Percentiles rank a stretch among this genome's conserved stretches.
These are phyloP conservation scores for Microbotryum intermedium DNA, from an alignment of 1,284 basidiomycete genomes.

Conservation along the genomic window DNA sequence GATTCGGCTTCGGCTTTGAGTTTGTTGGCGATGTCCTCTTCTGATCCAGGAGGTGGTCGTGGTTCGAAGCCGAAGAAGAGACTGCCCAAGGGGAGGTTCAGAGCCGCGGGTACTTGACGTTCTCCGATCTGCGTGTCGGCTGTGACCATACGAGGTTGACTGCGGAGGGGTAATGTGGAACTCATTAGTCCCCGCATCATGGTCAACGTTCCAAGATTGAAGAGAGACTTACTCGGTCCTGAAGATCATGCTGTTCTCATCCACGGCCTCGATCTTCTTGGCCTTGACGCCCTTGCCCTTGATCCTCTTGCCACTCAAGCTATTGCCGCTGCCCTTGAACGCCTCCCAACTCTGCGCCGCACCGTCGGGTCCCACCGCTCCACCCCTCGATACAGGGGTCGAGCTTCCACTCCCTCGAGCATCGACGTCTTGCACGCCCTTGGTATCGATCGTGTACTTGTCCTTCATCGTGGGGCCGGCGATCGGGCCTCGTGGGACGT, in stretches of 20 bases:
- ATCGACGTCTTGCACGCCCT: conserved; percentile 38
- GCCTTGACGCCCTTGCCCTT: conserved; percentile 83
- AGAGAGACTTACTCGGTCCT: conserved; percentile 66
- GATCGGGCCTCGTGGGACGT: conserved; percentile 56
- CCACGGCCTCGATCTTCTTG: conserved; percentile 66
- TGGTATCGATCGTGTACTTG: conserved; percentile 82
- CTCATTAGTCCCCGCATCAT: too few species aligned
- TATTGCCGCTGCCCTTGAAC: conserved; percentile 88
- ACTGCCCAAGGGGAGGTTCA: conserved; percentile 85
- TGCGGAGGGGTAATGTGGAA: conserved; percentile 43
- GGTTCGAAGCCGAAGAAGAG: conserved; percentile 77
- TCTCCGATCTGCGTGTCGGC: conserved; percentile 64
- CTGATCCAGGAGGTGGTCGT: conserved; percentile 22
- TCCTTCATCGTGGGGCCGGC: conserved; percentile 90
- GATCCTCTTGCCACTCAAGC: conserved; percentile 73
- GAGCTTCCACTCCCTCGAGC: conserved; percentile 31
- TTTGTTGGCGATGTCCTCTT: conserved; percentile 10
- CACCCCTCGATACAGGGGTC: conserved; percentile 21
- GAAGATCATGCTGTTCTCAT: conserved; percentile 75
- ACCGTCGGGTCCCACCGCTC: conserved; percentile 45
- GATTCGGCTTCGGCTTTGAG: neutral
- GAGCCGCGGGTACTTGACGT: conserved; percentile 73
- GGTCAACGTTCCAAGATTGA: neutral
- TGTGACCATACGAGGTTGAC: conserved; percentile 75
- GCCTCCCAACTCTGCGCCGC: conserved; percentile 59